Base-by-base conservation (phyloP, 495 filamentous ascomycete genomes). In the Trichoderma orchidacearum region DNA sequence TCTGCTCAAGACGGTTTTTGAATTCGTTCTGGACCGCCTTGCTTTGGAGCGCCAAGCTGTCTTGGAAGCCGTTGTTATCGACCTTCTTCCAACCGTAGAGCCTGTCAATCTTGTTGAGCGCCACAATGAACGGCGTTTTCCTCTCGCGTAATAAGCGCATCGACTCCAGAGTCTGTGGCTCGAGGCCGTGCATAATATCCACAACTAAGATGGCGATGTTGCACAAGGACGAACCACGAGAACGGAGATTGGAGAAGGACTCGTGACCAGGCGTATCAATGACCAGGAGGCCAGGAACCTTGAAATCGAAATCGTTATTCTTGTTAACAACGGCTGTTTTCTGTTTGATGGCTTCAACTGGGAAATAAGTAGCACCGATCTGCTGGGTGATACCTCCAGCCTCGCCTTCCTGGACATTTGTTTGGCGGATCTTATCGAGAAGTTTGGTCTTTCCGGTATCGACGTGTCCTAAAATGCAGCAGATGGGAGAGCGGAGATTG, bases 241-340 rank as follows among this genome's bases (percentile, higher is more conserved):
- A 96, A 57, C 94, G 87, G 58, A 99, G 70, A 73, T 99, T 99
- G 55, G 92, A 94, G 82, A 99, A 99, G 62, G 93, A 97, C 79
- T 99, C 94, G 89, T 99, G 94, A 75, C 94, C 94, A 63, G 94
- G 94, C 6, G 94, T 99, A 75, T 99, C 94, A 66, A 99, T 99
- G 60, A 99, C 84, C 60, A 99, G 73, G 31, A 99, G 82, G 80
- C 94, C 94, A 23, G 94, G 94, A 21, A 97, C 88, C 76, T 96
- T 97, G 83, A 96, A 95, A 54, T 96, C 87, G 72, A 99, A 97
- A 36, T 75, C 78, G 61, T 85, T 84, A 60, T 96, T 91, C 64
- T 81, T 75, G 75, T 99, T 97, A 62, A 99, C 88, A 11, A 97
- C 93, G 23, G 76, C 75, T 7, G 91, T 96, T 80, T 99, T 99